Conservation (phyloP, 2,329 filamentous ascomycete genomes). For the Didymosphaeria variabile region DNA sequence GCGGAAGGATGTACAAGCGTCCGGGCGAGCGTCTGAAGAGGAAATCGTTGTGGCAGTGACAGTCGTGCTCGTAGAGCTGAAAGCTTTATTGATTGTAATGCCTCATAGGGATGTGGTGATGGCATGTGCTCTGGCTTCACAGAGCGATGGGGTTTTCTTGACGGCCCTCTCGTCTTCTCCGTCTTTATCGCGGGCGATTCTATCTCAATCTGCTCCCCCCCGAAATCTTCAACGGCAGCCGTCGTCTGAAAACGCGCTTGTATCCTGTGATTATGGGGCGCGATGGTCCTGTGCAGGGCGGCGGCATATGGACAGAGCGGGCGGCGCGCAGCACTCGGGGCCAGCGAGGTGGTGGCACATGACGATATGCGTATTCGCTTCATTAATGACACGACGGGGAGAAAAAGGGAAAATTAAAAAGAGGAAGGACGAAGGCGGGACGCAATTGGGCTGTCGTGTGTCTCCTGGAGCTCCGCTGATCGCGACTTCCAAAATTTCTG, state of each 20-base stretch:
- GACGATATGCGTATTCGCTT: conserved; percentile 69
- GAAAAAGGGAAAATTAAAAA: conserved; percentile 20
- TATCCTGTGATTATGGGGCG: conserved; percentile 42
- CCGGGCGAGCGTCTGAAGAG: conserved; percentile 84
- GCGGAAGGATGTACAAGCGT: conserved; percentile 87
- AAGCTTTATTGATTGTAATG: conserved; percentile 83
- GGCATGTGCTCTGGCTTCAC: conserved; percentile 59
- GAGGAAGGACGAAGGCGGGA: conserved; percentile 14
- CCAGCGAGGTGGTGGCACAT: conserved; percentile 69
- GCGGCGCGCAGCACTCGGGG: conserved; percentile 54
- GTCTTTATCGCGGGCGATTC: conserved; percentile 17
- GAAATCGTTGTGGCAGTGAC: conserved; percentile 80
- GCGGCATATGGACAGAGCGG: conserved; percentile 47
- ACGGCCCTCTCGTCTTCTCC: conserved; percentile 13
- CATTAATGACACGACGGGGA: conserved; percentile 53
- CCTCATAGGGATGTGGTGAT: conserved; percentile 74
- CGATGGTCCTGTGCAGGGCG: conserved; percentile 33
- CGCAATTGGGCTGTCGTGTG: conserved; percentile 29
- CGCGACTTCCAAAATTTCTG: conserved; percentile 47
- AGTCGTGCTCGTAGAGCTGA: conserved; percentile 91
- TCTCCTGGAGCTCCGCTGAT: conserved; percentile 35
- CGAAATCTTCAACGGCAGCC: conserved; percentile 22
- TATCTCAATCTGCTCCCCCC: conserved; percentile 24
- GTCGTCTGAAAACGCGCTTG: conserved; percentile 37
- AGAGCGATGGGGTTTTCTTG: conserved; percentile 26